A percentile compares a stretch with the other conserved stretches of the same genome.
Evolutionary conservation across 2,329 filamentous ascomycete genomes (phyloP).

Genomic region (Kalaharituber pfeilii): DNA sequence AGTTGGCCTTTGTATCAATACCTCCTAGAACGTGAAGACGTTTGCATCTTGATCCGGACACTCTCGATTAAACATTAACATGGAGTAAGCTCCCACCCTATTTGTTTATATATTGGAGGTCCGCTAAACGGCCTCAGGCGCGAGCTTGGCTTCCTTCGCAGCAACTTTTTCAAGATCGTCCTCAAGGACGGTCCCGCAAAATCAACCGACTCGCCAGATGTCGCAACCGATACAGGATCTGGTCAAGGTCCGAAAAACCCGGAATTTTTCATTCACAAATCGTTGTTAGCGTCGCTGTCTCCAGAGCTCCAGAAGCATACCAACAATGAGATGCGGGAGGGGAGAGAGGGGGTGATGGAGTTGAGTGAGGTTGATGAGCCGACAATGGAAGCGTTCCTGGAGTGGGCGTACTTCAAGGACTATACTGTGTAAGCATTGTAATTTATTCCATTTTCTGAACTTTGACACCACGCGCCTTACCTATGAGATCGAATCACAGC

Average conservation of each 20-base stretch:
- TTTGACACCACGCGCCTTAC: too few species aligned
- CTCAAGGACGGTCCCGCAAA: neutral
- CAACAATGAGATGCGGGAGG: conserved; percentile 3
- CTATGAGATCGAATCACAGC: neutral
- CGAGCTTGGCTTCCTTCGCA: neutral
- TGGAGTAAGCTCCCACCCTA: too few species aligned
- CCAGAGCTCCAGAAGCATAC: conserved; percentile 3
- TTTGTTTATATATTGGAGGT: too few species aligned
- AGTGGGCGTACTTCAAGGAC: neutral
- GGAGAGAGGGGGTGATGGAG: neutral
- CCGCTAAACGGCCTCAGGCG: too few species aligned
- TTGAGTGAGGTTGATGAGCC: neutral
- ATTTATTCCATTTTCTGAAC: too few species aligned
- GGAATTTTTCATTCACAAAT: neutral
- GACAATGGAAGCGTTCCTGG: neutral
- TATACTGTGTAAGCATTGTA: neutral
- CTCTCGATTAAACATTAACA: too few species aligned
- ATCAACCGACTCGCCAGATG: neutral
- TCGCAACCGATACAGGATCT: neutral
- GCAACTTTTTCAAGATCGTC: neutral
- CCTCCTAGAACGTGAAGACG: too few species aligned
- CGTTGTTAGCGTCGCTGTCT: neutral
- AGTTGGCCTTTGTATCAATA: too few species aligned
- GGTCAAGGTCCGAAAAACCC: neutral
- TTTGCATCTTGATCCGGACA: too few species aligned